Conservation (phyloP, 495 filamentous ascomycete genomes). For the Aspergillus baeticus region DNA sequence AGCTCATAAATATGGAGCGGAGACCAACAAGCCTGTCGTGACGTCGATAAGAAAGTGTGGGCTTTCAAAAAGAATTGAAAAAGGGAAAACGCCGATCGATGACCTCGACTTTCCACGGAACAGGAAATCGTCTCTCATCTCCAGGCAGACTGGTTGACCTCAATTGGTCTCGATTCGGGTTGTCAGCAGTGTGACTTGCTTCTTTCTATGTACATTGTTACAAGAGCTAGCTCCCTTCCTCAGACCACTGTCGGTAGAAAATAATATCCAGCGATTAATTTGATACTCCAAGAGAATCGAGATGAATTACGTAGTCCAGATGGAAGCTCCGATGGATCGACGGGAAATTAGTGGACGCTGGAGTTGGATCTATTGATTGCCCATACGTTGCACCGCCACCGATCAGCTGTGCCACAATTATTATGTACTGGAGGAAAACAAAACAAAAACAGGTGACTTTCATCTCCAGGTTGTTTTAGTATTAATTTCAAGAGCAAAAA, state of each 20-base stretch:
- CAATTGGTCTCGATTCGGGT: too few relatives aligned
- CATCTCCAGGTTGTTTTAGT: neutral
- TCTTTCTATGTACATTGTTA: too few relatives aligned
- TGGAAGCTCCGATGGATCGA: conserved; percentile 5
- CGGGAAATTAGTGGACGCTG: conserved; percentile 15
- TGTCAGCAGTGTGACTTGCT: too few relatives aligned
- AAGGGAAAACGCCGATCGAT: conserved; percentile 10
- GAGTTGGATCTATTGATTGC: conserved; percentile 15
- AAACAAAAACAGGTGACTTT: neutral
- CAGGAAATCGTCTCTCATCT: neutral
- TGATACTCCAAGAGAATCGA: neutral
- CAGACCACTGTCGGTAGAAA: neutral
- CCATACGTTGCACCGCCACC: conserved; percentile 16
- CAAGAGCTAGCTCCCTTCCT: too few relatives aligned
- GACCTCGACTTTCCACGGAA: neutral
- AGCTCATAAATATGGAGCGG: neutral
- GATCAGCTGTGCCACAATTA: conserved; percentile 11
- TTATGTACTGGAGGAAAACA: neutral
- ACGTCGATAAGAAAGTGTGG: conserved; percentile 8
- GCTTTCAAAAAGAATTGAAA: neutral
- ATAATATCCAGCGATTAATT: neutral
- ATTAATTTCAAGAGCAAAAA: neutral
- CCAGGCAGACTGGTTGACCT: neutral
- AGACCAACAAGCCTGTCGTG: conserved; percentile 1
- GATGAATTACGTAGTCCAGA: neutral